Evolutionary conservation across 495 filamentous ascomycete species (phyloP).

Genomic region (Extremus antarcticus): DNA sequence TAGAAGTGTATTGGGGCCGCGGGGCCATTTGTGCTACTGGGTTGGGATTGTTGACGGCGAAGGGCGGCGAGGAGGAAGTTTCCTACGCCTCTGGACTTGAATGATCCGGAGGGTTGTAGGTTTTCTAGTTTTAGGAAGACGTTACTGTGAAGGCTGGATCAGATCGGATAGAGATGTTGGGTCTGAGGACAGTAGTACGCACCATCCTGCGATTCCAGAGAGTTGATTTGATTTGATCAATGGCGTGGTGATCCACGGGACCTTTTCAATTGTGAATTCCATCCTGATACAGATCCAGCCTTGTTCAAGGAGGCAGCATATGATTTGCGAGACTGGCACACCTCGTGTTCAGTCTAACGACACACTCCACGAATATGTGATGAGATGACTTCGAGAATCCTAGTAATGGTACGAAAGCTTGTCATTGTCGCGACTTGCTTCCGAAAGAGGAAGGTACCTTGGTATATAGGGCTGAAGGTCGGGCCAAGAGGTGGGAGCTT

Average conservation of each 20-base stretch:
- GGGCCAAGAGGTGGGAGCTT: constrained; percentile 1
- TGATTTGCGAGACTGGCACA: too few species aligned
- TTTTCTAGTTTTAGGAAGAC: constrained; percentile 89
- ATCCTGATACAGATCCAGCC: too few species aligned
- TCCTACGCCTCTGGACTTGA: constrained; percentile 87
- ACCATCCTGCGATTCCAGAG: constrained; percentile 63
- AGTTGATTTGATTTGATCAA: constrained; percentile 56
- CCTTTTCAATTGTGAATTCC: neutral
- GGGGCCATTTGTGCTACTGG: too few species aligned
- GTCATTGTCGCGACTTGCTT: too few species aligned
- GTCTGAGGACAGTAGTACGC: constrained; percentile 9
- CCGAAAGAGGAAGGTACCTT: too few species aligned
- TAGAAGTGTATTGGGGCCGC: constrained; percentile 64
- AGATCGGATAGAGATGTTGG: constrained; percentile 5
- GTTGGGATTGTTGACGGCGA: constrained; percentile 26
- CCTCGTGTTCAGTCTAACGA: too few species aligned
- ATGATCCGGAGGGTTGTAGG: constrained; percentile 84
- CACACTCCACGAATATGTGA: too few species aligned
- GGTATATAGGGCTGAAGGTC: too few species aligned
- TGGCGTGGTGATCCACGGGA: constrained; percentile 64
- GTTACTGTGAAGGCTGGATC: constrained; percentile 31
- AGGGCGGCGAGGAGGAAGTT: constrained; percentile 58
- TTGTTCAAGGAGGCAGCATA: too few species aligned
- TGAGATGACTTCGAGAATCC: too few species aligned
- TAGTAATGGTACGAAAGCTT: too few species aligned